phyloP scores from a whole-genome alignment of 306 rosid species.

The Casuarina glauca region DNA sequence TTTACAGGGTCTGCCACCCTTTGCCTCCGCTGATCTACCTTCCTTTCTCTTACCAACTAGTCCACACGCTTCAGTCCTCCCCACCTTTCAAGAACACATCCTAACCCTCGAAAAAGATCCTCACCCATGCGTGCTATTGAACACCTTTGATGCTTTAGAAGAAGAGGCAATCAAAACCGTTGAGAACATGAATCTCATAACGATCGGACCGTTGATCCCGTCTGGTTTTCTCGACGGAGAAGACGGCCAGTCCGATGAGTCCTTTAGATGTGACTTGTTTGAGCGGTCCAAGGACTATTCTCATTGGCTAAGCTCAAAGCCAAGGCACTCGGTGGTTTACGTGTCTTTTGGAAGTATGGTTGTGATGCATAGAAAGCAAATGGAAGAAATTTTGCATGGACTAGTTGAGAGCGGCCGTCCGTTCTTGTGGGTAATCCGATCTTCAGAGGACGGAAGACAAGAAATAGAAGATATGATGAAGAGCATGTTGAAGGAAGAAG shows the following conservation, averaged over 20 bases:
- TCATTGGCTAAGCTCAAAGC: slow-evolving; percentile 10
- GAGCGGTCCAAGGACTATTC: not conserved
- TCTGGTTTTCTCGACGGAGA: not conserved
- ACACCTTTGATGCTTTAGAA: slow-evolving; percentile 9
- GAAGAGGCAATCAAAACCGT: not conserved
- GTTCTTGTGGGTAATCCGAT: slow-evolving; percentile 12
- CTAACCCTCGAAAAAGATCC: slow-evolving; percentile 7
- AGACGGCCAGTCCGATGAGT: not conserved
- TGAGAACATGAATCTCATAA: not conserved
- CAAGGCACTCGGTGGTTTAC: not conserved
- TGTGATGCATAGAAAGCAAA: not conserved
- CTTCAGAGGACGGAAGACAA: not conserved
- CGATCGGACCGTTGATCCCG: slow-evolving; percentile 7
- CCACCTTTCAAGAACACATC: slow-evolving; percentile 2
- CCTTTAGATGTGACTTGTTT: not conserved
- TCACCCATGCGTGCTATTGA: not conserved
- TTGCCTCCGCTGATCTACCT: not conserved
- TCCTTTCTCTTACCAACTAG: slow-evolving; percentile 5
- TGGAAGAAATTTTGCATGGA: not conserved
- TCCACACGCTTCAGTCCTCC: not conserved
- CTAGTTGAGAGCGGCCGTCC: not conserved
- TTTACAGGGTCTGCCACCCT: slow-evolving; percentile 2
- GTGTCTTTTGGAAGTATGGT: slow-evolving; percentile 11
- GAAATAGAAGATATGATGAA: not conserved
- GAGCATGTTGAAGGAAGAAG: not conserved